These are phyloP conservation scores for Aureobasidium pullulans DNA, from an alignment of 2,329 filamentous ascomycete genomes.

Conservation along the genomic window DNA sequence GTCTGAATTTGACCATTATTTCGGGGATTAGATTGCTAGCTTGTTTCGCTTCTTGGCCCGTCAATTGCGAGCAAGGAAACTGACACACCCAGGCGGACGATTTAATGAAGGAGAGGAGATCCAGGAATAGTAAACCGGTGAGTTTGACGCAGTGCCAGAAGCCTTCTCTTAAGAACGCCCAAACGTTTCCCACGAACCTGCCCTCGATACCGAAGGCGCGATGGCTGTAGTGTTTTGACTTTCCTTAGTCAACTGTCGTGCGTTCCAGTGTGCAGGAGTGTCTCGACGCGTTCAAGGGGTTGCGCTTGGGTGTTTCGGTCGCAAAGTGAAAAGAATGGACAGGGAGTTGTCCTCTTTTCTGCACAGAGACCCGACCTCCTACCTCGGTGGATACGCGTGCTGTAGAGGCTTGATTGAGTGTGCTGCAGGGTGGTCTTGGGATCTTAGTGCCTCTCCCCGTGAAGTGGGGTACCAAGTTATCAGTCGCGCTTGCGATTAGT, in stretches of 20 bases:
- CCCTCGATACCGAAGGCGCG: neutral
- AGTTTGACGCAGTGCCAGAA: neutral
- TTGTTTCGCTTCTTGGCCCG: constrained; percentile 11
- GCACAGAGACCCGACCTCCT: neutral
- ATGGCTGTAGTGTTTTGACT: neutral
- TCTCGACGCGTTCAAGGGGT: constrained; percentile 3
- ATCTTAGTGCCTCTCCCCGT: neutral
- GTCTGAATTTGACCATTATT: constrained; percentile 9
- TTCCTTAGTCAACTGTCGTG: neutral
- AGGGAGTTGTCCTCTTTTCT: neutral
- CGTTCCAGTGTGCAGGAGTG: neutral
- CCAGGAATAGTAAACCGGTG: neutral
- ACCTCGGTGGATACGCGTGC: neutral
- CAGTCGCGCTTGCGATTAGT: neutral
- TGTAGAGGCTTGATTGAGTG: neutral
- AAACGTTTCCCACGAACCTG: neutral
- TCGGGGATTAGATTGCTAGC: constrained; percentile 7
- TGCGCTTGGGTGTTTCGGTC: neutral
- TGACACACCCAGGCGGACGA: neutral
- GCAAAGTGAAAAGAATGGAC: neutral
- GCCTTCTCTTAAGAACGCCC: neutral
- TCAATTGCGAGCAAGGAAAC: neutral
- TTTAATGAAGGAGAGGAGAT: neutral
- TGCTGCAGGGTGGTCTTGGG: neutral
- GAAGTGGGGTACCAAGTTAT: neutral